Conservation (phyloP, 2,329 filamentous ascomycete species). For the Neospermospora avenae region DNA sequence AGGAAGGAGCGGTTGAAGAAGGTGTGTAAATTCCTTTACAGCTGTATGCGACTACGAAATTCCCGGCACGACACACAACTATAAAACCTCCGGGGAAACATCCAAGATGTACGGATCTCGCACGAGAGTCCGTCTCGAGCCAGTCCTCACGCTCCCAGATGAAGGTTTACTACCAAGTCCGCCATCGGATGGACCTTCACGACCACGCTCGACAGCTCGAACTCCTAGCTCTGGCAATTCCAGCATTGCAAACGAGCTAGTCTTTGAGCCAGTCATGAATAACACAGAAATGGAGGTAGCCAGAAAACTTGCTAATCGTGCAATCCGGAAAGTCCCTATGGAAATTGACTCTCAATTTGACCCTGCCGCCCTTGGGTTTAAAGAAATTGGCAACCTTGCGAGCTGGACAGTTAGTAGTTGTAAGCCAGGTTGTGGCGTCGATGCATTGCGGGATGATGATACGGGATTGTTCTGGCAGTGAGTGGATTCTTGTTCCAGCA, state of each 20-base stretch:
- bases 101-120: no score
- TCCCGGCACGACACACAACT: background rate
- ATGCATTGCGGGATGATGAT: conserved; percentile 71
- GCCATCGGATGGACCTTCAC: background rate
- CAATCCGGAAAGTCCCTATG: conserved; percentile 29
- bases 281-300: no score
- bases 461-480: conserved; percentile 77
- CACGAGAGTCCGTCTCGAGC: no score
- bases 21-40: conserved; percentile 19
- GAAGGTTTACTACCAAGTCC: background rate
- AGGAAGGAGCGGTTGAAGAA: conserved; percentile 37
- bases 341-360: conserved; percentile 44
- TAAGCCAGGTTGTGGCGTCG: conserved; percentile 77
- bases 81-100: no score
- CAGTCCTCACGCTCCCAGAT: no score
- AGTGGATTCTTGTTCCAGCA: conserved; percentile 30
- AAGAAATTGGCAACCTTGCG: conserved; percentile 81
- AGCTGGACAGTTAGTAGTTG: conserved; percentile 79
- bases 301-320: conserved; percentile 10
- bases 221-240: background rate
- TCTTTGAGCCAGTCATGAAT: no score
- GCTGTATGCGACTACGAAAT: background rate
- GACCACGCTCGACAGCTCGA: no score
- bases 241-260: background rate
- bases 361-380: conserved; percentile 53